Conservation (phyloP, 805 yeast genomes). For the Kurtzmaniella cleridarum region DNA sequence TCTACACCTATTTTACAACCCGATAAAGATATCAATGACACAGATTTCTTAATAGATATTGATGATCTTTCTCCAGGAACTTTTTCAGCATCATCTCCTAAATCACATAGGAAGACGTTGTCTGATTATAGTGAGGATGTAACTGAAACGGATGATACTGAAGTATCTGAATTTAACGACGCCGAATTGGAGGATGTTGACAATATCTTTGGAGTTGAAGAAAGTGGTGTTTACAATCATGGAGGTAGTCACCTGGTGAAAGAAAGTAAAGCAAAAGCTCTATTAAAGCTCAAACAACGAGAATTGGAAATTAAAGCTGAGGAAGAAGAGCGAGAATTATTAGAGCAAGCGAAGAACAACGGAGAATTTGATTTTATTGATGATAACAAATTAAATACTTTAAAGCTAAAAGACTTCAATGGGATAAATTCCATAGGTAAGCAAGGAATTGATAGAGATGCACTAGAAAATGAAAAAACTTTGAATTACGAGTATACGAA, state of each 20-base stretch:
- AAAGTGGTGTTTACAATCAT: slow-evolving; percentile 27
- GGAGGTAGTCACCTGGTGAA: slow-evolving; percentile 9
- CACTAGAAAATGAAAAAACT: slow-evolving; percentile 28
- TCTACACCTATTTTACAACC: slow-evolving; percentile 2
- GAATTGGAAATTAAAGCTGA: slow-evolving; percentile 28
- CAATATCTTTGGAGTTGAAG: slow-evolving; percentile 32
- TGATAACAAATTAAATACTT: slow-evolving; percentile 20
- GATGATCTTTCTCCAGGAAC: slow-evolving; percentile 14
- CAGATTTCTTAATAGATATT: slow-evolving; percentile 2
- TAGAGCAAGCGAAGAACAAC: slow-evolving; percentile 8
- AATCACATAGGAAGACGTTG: slow-evolving; percentile 17
- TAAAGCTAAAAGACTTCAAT: slow-evolving; percentile 25
- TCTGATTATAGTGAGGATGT: slow-evolving; percentile 34
- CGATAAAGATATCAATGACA: background rate
- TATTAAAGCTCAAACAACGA: slow-evolving; percentile 13
- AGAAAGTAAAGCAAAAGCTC: slow-evolving; percentile 1
- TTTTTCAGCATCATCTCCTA: slow-evolving; percentile 21
- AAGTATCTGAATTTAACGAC: slow-evolving; percentile 31
- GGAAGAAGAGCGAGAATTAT: slow-evolving; percentile 27
- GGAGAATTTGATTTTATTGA: slow-evolving; percentile 1
- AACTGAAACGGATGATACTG: slow-evolving; percentile 23
- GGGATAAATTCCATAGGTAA: slow-evolving; percentile 2
- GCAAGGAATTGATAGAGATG: slow-evolving; percentile 9
- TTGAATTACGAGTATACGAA: slow-evolving; percentile 31
- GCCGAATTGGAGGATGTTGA: slow-evolving; percentile 35